Evolutionary conservation across 345 rosid species (phyloP).

Genomic region (Citrus mangshanensis): DNA sequence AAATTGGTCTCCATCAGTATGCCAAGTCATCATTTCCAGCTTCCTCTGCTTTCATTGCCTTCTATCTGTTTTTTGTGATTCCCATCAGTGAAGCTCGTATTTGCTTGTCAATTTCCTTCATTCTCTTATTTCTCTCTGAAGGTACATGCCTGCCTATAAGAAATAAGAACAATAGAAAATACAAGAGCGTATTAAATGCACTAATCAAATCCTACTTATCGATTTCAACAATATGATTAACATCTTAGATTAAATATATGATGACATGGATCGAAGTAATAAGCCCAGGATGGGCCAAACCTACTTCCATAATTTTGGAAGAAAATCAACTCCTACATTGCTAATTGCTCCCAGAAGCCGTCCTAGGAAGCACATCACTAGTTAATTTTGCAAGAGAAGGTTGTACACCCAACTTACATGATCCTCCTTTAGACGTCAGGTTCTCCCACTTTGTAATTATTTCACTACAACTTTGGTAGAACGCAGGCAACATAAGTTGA

Average conservation of each 20-base stretch:
- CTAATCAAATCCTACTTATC: too few relatives aligned
- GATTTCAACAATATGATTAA: too few relatives aligned
- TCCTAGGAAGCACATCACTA: conserved; percentile 37
- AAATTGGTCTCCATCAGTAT: conserved; percentile 45
- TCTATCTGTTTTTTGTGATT: background rate
- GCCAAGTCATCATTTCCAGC: conserved; percentile 27
- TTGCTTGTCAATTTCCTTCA: background rate
- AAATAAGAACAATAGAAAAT: too few relatives aligned
- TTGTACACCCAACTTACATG: conserved; percentile 15
- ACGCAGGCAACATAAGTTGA: too few relatives aligned
- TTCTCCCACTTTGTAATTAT: conserved; percentile 31
- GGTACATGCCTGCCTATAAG: background rate
- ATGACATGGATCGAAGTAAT: too few relatives aligned
- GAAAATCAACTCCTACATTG: too few relatives aligned
- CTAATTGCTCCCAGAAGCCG: conserved; percentile 27
- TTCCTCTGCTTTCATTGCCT: background rate
- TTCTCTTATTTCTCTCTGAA: background rate
- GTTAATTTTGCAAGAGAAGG: conserved; percentile 25
- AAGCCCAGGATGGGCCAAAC: too few relatives aligned
- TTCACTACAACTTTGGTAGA: background rate
- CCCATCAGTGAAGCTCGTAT: background rate
- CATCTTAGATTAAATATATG: too few relatives aligned
- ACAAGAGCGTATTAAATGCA: too few relatives aligned
- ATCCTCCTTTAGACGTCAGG: conserved; percentile 20
- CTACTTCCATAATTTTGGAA: too few relatives aligned